These are phyloP conservation scores for Hirschfeldia incana DNA, from an alignment of 345 rosid genomes.

Conservation along the genomic window DNA sequence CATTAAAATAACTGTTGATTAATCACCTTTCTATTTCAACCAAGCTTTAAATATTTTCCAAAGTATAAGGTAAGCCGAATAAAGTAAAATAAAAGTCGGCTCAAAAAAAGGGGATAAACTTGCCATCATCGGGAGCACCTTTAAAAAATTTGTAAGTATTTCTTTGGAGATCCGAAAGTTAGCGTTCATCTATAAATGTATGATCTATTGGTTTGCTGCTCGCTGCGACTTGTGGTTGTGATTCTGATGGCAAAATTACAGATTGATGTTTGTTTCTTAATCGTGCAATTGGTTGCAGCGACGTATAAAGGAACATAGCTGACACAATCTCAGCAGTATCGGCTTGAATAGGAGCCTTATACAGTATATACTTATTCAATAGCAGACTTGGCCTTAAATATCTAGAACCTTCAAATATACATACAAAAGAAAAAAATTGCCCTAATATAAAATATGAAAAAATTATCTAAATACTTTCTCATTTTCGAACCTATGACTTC, in stretches of 20 bases:
- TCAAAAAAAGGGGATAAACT: background rate
- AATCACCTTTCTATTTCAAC: background rate
- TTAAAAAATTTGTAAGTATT: background rate
- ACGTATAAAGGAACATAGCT: background rate
- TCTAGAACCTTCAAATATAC: background rate
- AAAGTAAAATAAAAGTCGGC: background rate
- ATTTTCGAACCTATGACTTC: background rate
- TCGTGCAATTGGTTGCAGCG: background rate
- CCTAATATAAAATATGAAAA: background rate
- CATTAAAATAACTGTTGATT: background rate
- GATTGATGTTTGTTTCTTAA: background rate
- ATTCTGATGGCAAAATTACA: background rate
- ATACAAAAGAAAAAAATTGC: background rate
- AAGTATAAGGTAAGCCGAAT: background rate
- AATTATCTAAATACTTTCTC: background rate
- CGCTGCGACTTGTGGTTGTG: background rate
- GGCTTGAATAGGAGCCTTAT: background rate
- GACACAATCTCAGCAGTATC: background rate
- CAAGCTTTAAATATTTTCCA: background rate
- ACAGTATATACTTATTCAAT: no score
- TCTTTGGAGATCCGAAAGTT: background rate
- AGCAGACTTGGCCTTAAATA: no score
- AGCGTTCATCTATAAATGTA: background rate
- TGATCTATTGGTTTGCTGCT: background rate
- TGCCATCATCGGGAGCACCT: conserved; percentile 8